Base-by-base conservation (phyloP, 2,329 filamentous ascomycete species). In the Dactylellina sp. region DNA sequence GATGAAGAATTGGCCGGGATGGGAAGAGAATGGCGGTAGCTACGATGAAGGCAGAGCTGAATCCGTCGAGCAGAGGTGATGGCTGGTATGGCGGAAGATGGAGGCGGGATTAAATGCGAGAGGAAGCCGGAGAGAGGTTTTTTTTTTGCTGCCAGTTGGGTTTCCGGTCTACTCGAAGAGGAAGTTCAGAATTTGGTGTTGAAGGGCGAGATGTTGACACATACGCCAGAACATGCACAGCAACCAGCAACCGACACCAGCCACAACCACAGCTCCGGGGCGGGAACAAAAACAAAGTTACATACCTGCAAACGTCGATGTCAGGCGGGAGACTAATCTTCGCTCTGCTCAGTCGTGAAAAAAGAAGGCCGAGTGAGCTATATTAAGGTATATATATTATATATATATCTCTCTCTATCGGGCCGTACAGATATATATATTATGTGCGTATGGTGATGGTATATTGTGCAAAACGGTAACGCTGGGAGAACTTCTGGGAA, bases 171-270 rank as follows among this genome's bases (percentile, higher is more conserved):
- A 28, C 68, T 64, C 39, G 68, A 72, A 60, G 37, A 59, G 68
- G 68, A 64, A 72, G 68, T 49, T 65, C 46, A 64, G 59, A 57
- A 47, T 49, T 60, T 46, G 66, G 59, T 53, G 66, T 61, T 71
- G 59, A 72, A 64, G 57, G 59, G 68, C 68, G 68, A 72, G 68
- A 72, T 72, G 68, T 72, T 72, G 68, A 72, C 68, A 72, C 68
- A 72, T 72, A 72, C 68, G 60, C 68, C 68, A 72, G 60, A 72
- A 63, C 46, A 44, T 28, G 55, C 24, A 55, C 20, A 46, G 24
- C 52, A 37, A 20, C 22, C 37, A 11, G 20, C 18, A 25, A 32
- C 28, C 4, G 24, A 14, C 22, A 35, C 39, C 37, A 60, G 42
- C 56, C 56, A 60, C 56, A 35, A 32, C 28, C 28, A 32, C 28